Evolutionary conservation across 2,329 filamentous ascomycete species (phyloP).

Genomic region (Cercospora sp.): DNA sequence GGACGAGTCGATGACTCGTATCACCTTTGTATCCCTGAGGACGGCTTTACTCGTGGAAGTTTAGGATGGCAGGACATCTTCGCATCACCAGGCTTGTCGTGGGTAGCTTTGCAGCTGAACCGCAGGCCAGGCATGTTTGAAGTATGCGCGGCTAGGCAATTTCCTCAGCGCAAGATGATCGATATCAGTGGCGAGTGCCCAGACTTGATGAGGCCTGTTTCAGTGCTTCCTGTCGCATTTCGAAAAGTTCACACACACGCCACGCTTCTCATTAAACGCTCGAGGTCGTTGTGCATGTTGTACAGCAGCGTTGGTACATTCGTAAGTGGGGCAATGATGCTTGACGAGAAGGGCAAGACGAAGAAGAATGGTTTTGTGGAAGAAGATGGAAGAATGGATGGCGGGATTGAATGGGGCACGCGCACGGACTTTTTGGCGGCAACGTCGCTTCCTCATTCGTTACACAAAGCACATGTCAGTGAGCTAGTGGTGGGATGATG

Average conservation of each 20-base stretch:
- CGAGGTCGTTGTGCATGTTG: neutral
- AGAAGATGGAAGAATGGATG: neutral
- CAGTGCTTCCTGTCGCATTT: neutral
- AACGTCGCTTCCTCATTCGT: neutral
- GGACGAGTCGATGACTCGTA: neutral
- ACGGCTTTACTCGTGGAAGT: neutral
- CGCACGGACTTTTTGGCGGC: constrained; percentile 2
- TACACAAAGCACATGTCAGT: constrained; percentile 6
- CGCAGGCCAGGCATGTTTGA: neutral
- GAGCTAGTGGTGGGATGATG: neutral
- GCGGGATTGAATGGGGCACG: neutral
- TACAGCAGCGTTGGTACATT: neutral
- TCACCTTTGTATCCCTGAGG: neutral
- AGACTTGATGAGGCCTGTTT: neutral
- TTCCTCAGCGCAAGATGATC: neutral
- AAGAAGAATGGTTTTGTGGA: neutral
- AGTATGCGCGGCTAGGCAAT: neutral
- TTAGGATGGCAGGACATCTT: neutral
- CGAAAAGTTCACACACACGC: neutral
- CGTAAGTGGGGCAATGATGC: neutral
- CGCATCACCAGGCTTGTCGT: neutral
- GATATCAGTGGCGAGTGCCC: neutral
- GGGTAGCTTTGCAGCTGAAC: neutral
- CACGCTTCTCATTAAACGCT: neutral
- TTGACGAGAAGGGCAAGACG: neutral